phyloP scores from a whole-genome alignment of 345 rosid species.

The Bruguiera parviflora region DNA sequence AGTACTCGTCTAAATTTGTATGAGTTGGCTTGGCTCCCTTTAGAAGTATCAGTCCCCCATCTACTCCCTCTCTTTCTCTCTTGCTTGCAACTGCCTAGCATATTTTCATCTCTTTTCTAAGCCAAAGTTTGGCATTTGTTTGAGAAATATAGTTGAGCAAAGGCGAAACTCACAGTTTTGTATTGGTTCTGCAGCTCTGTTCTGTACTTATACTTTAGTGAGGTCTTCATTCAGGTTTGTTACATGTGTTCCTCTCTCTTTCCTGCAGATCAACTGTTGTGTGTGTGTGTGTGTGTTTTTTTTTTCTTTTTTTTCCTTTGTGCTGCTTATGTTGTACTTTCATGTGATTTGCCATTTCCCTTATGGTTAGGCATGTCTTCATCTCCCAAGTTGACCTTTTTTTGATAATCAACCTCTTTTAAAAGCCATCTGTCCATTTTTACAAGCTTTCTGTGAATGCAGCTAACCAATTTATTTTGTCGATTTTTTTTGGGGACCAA shows the following conservation, averaged over 20 bases:
- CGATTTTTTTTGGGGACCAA: background rate
- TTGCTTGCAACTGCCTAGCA: background rate
- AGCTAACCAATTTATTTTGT: background rate
- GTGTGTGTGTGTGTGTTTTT: background rate
- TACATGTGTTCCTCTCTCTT: background rate
- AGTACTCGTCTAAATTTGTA: too few species aligned
- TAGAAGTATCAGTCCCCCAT: background rate
- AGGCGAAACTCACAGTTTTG: constrained; percentile 22
- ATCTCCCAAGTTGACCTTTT: constrained; percentile 1
- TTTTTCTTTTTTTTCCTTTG: background rate
- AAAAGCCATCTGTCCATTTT: background rate
- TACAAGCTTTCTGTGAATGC: background rate
- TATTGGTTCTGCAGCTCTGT: constrained; percentile 52
- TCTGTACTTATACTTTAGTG: constrained; percentile 72
- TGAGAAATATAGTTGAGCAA: background rate
- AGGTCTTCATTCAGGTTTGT: constrained; percentile 86
- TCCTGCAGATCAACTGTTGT: background rate
- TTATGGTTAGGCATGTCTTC: too few species aligned
- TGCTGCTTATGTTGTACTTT: too few species aligned
- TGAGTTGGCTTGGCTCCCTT: too few species aligned
- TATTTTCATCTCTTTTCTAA: background rate
- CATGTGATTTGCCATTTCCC: too few species aligned
- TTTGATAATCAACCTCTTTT: background rate
- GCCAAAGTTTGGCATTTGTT: background rate
- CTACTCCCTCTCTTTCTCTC: background rate